phyloP scores from a whole-genome alignment of 768 basidiomycete genomes.

The Calocera viscosa region DNA sequence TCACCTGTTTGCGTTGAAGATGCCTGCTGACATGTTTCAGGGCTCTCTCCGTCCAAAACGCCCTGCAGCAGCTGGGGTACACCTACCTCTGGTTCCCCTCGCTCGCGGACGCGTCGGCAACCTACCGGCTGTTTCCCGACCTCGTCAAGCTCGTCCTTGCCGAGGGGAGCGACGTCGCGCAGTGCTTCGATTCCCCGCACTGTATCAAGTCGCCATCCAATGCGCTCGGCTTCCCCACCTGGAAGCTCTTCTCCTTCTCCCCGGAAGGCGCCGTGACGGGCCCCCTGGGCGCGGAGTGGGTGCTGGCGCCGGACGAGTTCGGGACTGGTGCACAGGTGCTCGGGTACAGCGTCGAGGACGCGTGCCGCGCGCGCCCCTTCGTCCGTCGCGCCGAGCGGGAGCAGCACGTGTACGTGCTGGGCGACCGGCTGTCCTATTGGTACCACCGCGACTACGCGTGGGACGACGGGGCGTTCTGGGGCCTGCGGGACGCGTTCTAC shows the following conservation, averaged over 20 bases:
- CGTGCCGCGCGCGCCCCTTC: constrained; percentile 7
- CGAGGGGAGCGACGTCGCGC: background rate
- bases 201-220: constrained; percentile 12
- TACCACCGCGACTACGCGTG: background rate
- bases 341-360: constrained; percentile 11
- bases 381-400: constrained; percentile 6
- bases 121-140: background rate
- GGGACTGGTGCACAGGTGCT: background rate
- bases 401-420: constrained; percentile 9
- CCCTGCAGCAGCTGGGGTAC: constrained; percentile 10
- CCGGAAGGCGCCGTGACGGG: background rate
- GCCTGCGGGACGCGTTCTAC: background rate
- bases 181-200: background rate
- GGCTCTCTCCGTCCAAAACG: background rate
- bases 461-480: constrained; percentile 4
- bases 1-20: background rate
- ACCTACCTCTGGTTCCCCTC: constrained; percentile 8
- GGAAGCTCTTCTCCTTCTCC: constrained; percentile 6
- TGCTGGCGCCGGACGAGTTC: background rate
- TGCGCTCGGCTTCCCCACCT: background rate
- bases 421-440: constrained; percentile 12
- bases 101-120: background rate
- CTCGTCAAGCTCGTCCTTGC: constrained; percentile 7
- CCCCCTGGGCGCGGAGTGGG: background rate
- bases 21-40: background rate